A percentile compares a stretch with the other conserved stretches of the same genome.
Conservation (phyloP, 2,329 filamentous ascomycete genomes). For the Tolypocladium pustulatum region DNA sequence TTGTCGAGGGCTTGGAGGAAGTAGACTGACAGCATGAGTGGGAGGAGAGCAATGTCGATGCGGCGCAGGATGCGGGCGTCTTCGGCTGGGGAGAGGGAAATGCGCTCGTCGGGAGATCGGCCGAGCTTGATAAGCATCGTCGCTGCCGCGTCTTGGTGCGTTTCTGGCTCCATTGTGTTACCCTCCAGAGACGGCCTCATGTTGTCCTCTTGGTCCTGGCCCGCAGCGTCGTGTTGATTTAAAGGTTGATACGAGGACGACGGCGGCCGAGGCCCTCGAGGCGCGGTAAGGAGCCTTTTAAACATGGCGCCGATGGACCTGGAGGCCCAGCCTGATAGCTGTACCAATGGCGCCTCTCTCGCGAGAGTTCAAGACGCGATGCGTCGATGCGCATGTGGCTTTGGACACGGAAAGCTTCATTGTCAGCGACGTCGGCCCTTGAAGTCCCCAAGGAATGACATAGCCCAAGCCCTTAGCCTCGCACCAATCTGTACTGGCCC, state of each 20-base stretch:
- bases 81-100: constrained; percentile 21
- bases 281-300: neutral
- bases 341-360: neutral
- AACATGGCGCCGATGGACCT: neutral
- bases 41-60: constrained; percentile 29
- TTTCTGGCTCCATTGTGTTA: neutral
- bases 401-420: neutral
- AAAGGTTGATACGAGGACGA: neutral
- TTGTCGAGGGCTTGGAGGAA: constrained; percentile 56
- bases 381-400: neutral
- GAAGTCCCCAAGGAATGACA: neutral
- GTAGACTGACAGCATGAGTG: constrained; percentile 46
- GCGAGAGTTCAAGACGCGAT: neutral
- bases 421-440: neutral
- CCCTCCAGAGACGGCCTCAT: neutral
- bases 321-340: neutral
- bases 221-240: neutral
- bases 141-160: constrained; percentile 30
- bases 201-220: neutral
- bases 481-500: neutral
- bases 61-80: constrained; percentile 23
- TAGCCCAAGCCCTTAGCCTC: neutral
- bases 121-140: constrained; percentile 32
- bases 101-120: constrained; percentile 20
- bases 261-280: neutral